Percentiles rank a stretch among this genome's conserved stretches.
These are phyloP conservation scores for Crucibulum laeve DNA, from an alignment of 768 basidiomycete genomes.

Conservation along the genomic window DNA sequence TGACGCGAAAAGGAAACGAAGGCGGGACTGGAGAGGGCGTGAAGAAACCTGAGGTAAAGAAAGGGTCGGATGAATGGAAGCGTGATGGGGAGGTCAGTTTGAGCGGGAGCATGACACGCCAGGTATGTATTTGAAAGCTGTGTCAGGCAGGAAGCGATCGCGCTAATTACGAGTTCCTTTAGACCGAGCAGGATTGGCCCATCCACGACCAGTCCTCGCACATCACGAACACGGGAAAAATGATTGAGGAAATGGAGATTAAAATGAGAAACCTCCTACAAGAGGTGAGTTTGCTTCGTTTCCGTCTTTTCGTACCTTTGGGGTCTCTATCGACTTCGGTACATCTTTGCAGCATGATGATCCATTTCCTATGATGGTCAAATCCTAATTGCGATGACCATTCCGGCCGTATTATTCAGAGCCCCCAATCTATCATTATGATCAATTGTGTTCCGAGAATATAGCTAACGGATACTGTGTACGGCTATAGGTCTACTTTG, in stretches of 20 bases:
- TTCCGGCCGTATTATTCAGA: not conserved
- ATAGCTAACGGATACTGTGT: too few relatives aligned
- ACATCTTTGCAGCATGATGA: not conserved
- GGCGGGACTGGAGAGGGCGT: slow-evolving; percentile 26
- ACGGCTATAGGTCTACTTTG: slow-evolving; percentile 94
- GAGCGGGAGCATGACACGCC: slow-evolving; percentile 96
- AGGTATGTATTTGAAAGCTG: slow-evolving; percentile 47
- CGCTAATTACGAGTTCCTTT: not conserved
- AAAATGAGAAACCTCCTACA: slow-evolving; percentile 96
- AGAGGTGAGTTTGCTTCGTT: slow-evolving; percentile 49
- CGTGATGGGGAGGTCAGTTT: slow-evolving; percentile 74
- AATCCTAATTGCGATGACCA: not conserved
- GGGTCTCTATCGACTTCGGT: slow-evolving; percentile 1
- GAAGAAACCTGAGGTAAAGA: slow-evolving; percentile 31
- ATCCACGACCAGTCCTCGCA: slow-evolving; percentile 79
- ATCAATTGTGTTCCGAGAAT: too few relatives aligned
- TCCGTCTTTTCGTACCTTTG: not conserved
- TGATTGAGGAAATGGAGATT: slow-evolving; percentile 99
- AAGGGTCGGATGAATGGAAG: slow-evolving; percentile 42
- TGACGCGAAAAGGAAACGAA: slow-evolving; percentile 44
- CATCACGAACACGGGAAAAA: slow-evolving; percentile 87
- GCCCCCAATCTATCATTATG: not conserved
- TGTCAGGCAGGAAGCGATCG: not conserved
- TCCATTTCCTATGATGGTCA: not conserved
- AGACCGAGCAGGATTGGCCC: slow-evolving; percentile 88